Evolutionary conservation across 805 yeast genomes (phyloP).

Genomic region (Spathaspora passalidarum): DNA sequence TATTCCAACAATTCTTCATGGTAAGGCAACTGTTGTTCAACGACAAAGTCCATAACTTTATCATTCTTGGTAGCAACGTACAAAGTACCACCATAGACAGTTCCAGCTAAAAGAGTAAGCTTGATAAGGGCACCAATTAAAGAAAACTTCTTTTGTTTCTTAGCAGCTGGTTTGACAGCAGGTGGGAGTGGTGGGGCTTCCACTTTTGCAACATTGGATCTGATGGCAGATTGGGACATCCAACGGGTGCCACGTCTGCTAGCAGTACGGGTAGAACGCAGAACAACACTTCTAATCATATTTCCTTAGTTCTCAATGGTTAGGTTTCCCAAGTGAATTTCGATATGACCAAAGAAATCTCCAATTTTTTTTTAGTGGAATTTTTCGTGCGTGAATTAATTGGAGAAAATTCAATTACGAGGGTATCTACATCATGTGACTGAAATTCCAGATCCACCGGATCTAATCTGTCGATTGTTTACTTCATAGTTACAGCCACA

Average conservation of each 20-base stretch:
- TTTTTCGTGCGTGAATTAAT: neutral
- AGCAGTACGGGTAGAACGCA: slow-evolving; percentile 1
- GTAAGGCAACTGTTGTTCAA: slow-evolving; percentile 42
- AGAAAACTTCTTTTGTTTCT: slow-evolving; percentile 27
- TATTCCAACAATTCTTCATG: slow-evolving; percentile 38
- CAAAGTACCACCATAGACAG: slow-evolving; percentile 37
- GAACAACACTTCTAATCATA: slow-evolving; percentile 7
- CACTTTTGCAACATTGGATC: neutral
- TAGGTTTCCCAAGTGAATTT: neutral
- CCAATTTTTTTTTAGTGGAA: neutral
- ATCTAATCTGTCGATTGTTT: too few relatives aligned
- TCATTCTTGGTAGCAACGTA: slow-evolving; percentile 43
- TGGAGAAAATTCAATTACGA: neutral
- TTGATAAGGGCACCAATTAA: slow-evolving; percentile 29
- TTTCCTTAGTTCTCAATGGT: neutral
- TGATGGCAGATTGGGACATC: slow-evolving; percentile 6
- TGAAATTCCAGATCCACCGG: neutral
- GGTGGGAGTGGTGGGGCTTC: slow-evolving; percentile 6
- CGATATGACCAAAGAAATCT: neutral
- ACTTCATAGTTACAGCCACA: too few relatives aligned
- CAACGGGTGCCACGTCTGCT: slow-evolving; percentile 4
- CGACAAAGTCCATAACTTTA: slow-evolving; percentile 41
- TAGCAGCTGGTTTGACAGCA: slow-evolving; percentile 2
- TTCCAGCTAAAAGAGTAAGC: slow-evolving; percentile 23
- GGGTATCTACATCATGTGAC: neutral